Conservation (phyloP, 2,329 filamentous ascomycete genomes). For the Cryphonectria radicalis region DNA sequence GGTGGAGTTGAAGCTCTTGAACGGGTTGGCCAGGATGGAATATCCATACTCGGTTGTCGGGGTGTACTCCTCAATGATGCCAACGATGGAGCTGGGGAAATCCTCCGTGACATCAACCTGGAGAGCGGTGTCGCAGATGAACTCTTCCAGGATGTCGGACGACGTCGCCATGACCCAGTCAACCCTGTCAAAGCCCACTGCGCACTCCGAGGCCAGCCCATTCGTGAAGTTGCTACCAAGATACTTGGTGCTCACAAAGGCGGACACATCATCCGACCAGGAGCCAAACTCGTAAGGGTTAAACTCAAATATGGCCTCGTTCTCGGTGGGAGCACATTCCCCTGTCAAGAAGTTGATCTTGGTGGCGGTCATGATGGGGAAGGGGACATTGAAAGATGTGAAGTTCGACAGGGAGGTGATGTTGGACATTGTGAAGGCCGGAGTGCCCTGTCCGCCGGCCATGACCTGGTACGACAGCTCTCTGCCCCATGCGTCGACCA, state of each 20-base stretch:
- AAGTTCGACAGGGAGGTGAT: conserved; percentile 25
- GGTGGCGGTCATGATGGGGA: conserved; percentile 32
- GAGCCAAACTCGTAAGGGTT: conserved; percentile 50
- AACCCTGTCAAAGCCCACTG: conserved; percentile 51
- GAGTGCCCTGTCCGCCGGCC: conserved; percentile 21
- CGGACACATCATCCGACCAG: conserved; percentile 47
- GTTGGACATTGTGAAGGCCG: conserved; percentile 17
- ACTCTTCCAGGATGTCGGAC: conserved; percentile 45
- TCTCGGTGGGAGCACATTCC: conserved; percentile 26
- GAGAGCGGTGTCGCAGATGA: conserved; percentile 24
- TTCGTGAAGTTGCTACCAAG: conserved; percentile 45
- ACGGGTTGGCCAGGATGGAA: conserved; percentile 46
- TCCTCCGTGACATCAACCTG: conserved; percentile 16
- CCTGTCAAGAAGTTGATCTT: conserved; percentile 29
- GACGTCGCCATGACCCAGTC: conserved; percentile 52
- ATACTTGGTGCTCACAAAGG: conserved; percentile 44
- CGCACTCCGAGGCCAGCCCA: conserved; percentile 38
- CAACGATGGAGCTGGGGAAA: conserved; percentile 30
- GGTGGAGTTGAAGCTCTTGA: conserved; percentile 43
- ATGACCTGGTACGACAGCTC: conserved; percentile 26
- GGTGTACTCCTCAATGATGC: conserved; percentile 37
- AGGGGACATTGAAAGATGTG: conserved; percentile 23
- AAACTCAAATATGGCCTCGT: conserved; percentile 49
- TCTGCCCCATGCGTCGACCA: conserved; percentile 27
- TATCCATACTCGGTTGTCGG: conserved; percentile 28